Percentiles rank a stretch among this genome's conserved stretches.
Conservation (phyloP, 2,329 filamentous ascomycete species). For the Ophiognomonia clavigignenti-juglandacearum region DNA sequence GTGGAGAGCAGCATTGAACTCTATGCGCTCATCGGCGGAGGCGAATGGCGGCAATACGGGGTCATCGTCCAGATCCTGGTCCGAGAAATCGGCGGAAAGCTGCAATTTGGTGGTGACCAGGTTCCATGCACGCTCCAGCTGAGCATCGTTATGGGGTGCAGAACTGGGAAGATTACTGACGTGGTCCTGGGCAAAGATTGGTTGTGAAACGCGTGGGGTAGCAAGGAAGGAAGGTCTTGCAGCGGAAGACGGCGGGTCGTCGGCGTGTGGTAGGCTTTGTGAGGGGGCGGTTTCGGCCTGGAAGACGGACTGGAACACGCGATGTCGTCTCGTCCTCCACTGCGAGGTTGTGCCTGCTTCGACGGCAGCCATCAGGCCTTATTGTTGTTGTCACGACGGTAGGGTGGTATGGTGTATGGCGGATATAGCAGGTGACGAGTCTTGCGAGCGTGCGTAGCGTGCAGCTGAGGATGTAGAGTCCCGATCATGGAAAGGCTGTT, state of each 20-base stretch:
- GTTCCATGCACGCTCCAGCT: conserved; percentile 60
- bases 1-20: conserved; percentile 48
- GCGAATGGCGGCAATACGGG: conserved; percentile 33
- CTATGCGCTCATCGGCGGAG: conserved; percentile 35
- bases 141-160: conserved; percentile 47
- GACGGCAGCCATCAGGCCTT: conserved; percentile 7
- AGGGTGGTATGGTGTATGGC: too few relatives aligned
- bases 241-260: conserved; percentile 18
- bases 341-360: conserved; percentile 26
- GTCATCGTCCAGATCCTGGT: conserved; percentile 50
- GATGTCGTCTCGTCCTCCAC: conserved; percentile 43
- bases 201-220: conserved; percentile 2
- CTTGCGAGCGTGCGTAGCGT: too few relatives aligned
- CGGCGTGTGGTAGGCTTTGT: conserved; percentile 27
- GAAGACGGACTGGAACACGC: conserved; percentile 53
- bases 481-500: too few relatives aligned
- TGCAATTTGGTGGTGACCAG: conserved; percentile 53
- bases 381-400: too few relatives aligned
- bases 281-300: conserved; percentile 43
- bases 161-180: conserved; percentile 1
- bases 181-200: background rate
- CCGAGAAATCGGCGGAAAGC: conserved; percentile 50
- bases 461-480: too few relatives aligned
- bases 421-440: too few relatives aligned
- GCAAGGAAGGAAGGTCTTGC: conserved; percentile 5